Percentiles rank a stretch among this genome's conserved stretches.
These are phyloP conservation scores for Aurifilum marmelostoma DNA, from an alignment of 2,329 filamentous ascomycete genomes.

Conservation along the genomic window DNA sequence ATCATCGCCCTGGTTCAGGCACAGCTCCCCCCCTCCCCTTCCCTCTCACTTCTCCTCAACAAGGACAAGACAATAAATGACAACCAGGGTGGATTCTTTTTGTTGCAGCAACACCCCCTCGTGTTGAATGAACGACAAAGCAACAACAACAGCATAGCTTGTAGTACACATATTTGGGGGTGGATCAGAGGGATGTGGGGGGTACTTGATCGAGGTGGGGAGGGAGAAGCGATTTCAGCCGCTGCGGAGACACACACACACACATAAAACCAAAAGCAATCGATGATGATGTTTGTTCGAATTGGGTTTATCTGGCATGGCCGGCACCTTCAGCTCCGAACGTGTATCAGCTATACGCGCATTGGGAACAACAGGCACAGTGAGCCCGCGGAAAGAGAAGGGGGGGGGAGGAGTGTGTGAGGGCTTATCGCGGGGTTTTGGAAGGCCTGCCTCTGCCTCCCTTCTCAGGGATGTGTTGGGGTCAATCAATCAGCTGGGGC, in stretches of 20 bases:
- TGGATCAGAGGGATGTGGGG: not conserved
- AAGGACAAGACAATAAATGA: not conserved
- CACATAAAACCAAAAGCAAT: not conserved
- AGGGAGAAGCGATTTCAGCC: not conserved
- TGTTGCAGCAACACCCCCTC: not conserved
- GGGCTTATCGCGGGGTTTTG: not conserved
- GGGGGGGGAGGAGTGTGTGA: not conserved
- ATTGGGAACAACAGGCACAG: not conserved
- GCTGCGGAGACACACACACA: not conserved
- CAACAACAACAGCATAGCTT: not conserved
- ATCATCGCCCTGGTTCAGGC: not conserved
- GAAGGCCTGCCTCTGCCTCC: not conserved
- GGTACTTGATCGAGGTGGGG: not conserved
- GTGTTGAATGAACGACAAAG: not conserved
- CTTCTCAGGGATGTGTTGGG: not conserved
- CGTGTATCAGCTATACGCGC: not conserved
- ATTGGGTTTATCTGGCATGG: not conserved
- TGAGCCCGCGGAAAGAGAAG: not conserved
- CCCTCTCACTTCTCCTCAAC: too few species aligned
- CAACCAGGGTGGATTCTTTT: not conserved
- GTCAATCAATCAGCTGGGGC: not conserved
- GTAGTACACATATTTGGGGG: too few species aligned
- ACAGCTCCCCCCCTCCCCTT: not conserved
- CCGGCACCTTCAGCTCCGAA: constrained; percentile 4
- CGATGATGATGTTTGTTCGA: not conserved